Base-by-base conservation (phyloP, 2,329 filamentous ascomycete genomes). In the Coniochaeta prunicola region DNA sequence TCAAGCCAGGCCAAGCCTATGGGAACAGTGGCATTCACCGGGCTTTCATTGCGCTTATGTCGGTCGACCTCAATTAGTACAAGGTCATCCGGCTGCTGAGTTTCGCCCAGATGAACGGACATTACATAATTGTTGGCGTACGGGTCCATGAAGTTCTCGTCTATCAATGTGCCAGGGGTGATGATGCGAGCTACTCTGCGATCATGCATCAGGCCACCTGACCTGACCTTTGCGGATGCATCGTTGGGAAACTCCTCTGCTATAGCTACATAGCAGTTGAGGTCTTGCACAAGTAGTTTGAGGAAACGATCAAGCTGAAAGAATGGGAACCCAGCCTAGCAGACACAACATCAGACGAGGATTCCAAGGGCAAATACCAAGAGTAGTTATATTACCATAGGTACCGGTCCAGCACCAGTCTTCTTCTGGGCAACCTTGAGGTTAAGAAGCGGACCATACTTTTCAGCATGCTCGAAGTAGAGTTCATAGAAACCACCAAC, bases 401-500 rank as follows among this genome's bases (percentile, higher is more conserved):
- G 77, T 19, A 99, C 90, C 24, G 84, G 82, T 1, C 89, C 90
- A 9, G 86, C 87, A 63, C 76, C 89, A n/a, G 89, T 91, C 72
- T 86, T 92, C 71, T 91, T 94, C 58, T 83, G 83, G 2, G 89
- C 87, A 58, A 96, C 86, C 73, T 97, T 97, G 68, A 99, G 76
- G 67, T 92, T 94, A 63, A 99, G 79, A 50, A 96, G 77, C 1
- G 92, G 90, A 1, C 89, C 93, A 71, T 89, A 89, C 69, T 96
- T 87, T 60, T 96, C 90, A 12, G 96, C 94, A 71, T 99, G 92
- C 67, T 96, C 89, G 72, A 97, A 96, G 75, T 99, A 99, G 60
- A 99, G 78, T 82, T 99, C 94, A 74, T 97, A 99, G 74, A 99
- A 99, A 61, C 92, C 88, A 59, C 94, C 94, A 30, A 99, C 92